Evolutionary conservation across 1,284 basidiomycete species (phyloP), one percentile per base, ranked within the genome.

Genomic region (Sphaerobolus stellatus): DNA sequence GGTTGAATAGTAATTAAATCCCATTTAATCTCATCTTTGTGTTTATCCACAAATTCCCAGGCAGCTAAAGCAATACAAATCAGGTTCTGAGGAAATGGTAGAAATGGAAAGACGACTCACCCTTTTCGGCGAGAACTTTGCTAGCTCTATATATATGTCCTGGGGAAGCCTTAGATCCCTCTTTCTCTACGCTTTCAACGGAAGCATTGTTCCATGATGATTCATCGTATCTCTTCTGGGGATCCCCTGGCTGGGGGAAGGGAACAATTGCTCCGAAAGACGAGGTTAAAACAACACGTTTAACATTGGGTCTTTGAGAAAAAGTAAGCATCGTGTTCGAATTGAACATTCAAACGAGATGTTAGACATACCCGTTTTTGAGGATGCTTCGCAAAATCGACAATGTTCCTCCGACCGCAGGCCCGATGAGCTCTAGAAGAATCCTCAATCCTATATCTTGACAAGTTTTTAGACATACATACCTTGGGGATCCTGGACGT

Each of bases 151-250:
- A 80, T 54, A 74, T 77, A 1, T 62, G 47, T 2, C 58, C 46
- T 0, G 53, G 54, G 3, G 62, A 20, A 3, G 79, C 76, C 4
- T 74, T 67, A 5, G 67, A 63, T 3, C 81, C 80, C 22, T 75
- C 68, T 59, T 76, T 65, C 48, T 78, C 69, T 13, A 82, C 70
- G n/a, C 74, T 65, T 18, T 70, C 58, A 28, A 77, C 64, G 1
- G 77, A 71, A 49, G 75, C 73, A 16, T 78, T 72, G 64, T 85
- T 84, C 84, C 85, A 88, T 63, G 86, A 76, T n/a, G 64, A 56
- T 60, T 84, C 78, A 18, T 62, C 67, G 58, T 74, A 75, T 0
- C 63, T 57, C 9, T 64, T 63, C 0, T 72, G 66, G 13, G 65
- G 20, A 5, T 9, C 9, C 29, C 29, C 27, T 7, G 16, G 11